Conservation (phyloP, 371 early-diverging fungal species). For the Rhizomucor pusillus region DNA sequence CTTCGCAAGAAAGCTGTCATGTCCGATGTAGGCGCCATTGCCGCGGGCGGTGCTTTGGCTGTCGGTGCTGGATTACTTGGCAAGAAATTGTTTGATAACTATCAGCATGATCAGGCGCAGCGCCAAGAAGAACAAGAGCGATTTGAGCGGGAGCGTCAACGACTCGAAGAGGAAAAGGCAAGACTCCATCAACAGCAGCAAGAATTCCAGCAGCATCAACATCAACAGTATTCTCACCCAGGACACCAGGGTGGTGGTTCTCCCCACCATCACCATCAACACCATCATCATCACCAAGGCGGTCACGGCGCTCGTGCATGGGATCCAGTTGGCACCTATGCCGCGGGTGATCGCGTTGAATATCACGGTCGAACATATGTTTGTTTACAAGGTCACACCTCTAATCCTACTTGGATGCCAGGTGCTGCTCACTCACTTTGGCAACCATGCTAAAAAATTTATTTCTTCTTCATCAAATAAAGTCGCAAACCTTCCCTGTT, state of each 20-base stretch:
- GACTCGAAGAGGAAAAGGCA: slow-evolving; percentile 20
- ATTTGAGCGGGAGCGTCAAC: slow-evolving; percentile 2
- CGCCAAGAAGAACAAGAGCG: slow-evolving; percentile 9
- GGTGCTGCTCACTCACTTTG: not conserved
- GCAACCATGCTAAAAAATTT: slow-evolving; percentile 2
- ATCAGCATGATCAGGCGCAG: slow-evolving; percentile 32
- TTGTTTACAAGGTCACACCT: slow-evolving; percentile 52
- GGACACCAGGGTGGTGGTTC: not conserved
- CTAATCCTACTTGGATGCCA: slow-evolving; percentile 52
- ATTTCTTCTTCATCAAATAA: slow-evolving; percentile 35
- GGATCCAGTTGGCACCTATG: slow-evolving; percentile 55
- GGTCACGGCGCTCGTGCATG: slow-evolving; percentile 31
- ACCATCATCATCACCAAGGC: slow-evolving; percentile 9
- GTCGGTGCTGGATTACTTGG: slow-evolving; percentile 48
- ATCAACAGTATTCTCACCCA: slow-evolving; percentile 1
- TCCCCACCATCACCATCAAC: slow-evolving; percentile 5
- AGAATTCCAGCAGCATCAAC: slow-evolving; percentile 12
- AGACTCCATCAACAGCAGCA: slow-evolving; percentile 27
- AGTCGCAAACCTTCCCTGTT: slow-evolving; percentile 17
- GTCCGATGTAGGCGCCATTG: slow-evolving; percentile 27
- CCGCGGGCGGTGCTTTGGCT: slow-evolving; percentile 14
- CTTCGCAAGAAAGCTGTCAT: slow-evolving; percentile 44
- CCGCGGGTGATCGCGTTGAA: slow-evolving; percentile 54
- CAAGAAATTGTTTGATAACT: slow-evolving; percentile 46
- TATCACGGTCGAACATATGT: slow-evolving; percentile 51